These are phyloP conservation scores for Pelargonium myrrhifolium DNA, from an alignment of 441 rosid species.

Conservation along the genomic window DNA sequence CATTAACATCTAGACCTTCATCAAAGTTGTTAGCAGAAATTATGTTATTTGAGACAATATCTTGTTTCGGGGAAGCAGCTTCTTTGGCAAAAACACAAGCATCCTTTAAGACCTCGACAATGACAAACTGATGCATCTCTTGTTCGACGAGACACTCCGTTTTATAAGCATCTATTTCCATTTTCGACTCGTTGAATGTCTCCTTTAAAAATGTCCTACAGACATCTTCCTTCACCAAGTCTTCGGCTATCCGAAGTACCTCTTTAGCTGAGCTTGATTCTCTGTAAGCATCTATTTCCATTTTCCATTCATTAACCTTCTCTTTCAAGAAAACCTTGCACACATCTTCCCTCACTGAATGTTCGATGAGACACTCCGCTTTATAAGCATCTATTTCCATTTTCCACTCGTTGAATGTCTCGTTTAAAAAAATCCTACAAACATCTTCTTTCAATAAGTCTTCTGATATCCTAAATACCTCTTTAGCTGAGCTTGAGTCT, in stretches of 20 bases:
- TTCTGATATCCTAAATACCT: not conserved
- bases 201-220: slow-evolving; percentile 25
- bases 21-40: slow-evolving; percentile 6
- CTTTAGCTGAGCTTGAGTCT: not conserved
- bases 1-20: slow-evolving; percentile 8
- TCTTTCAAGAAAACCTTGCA: slow-evolving; percentile 26
- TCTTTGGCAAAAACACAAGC: slow-evolving; percentile 2
- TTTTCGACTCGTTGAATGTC: slow-evolving; percentile 21
- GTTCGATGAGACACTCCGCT: slow-evolving; percentile 20
- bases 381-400: slow-evolving; percentile 17
- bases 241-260: not conserved
- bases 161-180: slow-evolving; percentile 17
- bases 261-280: not conserved
- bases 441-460: slow-evolving; percentile 25
- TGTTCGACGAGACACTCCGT: slow-evolving; percentile 21
- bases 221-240: slow-evolving; percentile 25
- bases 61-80: slow-evolving; percentile 9
- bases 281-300: slow-evolving; percentile 15
- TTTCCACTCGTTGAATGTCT: slow-evolving; percentile 22
- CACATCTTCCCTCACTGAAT: slow-evolving; percentile 23
- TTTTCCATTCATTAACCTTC: slow-evolving; percentile 21
- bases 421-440: slow-evolving; percentile 24
- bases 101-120: no score
- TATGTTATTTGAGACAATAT: slow-evolving; percentile 8
- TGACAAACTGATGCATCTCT: no score